phyloP scores from a whole-genome alignment of 2,329 filamentous ascomycete species.

The Hypoxylon sp. region DNA sequence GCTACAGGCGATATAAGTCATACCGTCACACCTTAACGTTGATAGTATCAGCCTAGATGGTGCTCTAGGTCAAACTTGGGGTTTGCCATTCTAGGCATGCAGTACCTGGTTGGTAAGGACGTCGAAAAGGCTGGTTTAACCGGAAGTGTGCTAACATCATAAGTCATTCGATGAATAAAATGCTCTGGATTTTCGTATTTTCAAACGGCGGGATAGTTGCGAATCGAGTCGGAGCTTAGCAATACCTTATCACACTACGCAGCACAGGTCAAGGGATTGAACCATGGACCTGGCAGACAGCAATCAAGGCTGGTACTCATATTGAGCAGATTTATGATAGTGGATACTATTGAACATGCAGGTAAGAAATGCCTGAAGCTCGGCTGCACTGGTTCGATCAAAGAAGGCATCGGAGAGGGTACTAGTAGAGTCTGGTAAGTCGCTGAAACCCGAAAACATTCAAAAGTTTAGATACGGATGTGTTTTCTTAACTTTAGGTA shows the following conservation, averaged over 20 bases:
- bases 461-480: too few species aligned
- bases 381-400: not conserved
- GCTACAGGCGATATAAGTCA: not conserved
- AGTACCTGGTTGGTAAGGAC: not conserved
- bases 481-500: too few species aligned
- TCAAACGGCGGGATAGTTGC: not conserved
- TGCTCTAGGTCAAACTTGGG: not conserved
- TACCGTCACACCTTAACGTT: not conserved
- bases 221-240: not conserved
- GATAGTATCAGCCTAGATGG: not conserved
- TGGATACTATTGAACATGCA: not conserved
- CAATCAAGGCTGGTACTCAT: constrained; percentile 1
- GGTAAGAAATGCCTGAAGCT: not conserved
- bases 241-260: not conserved
- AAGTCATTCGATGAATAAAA: not conserved
- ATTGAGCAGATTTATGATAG: not conserved
- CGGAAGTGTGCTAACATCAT: not conserved
- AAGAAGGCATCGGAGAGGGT: not conserved
- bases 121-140: not conserved
- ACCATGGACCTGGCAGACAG: not conserved
- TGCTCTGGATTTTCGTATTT: not conserved
- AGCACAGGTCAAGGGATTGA: not conserved
- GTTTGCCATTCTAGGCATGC: not conserved
- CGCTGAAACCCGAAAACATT: too few species aligned
- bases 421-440: not conserved